Percentiles rank a stretch among this genome's conserved stretches.
These are phyloP conservation scores for Penicillium hordei DNA, from an alignment of 2,329 filamentous ascomycete species.

Conservation along the genomic window DNA sequence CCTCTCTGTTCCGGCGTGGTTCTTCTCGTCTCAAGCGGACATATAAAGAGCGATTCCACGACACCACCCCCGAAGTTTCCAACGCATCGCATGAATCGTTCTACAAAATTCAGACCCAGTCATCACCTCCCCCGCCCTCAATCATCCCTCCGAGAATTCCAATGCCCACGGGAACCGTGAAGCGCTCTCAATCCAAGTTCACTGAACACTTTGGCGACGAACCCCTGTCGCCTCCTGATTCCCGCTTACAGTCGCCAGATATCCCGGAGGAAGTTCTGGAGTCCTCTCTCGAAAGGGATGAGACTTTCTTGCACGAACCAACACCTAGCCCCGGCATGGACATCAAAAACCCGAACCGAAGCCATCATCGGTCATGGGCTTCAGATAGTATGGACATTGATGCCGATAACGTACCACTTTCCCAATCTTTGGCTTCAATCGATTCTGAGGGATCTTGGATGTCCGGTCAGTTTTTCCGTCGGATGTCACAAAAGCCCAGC, in stretches of 20 bases:
- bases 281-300: constrained; percentile 22
- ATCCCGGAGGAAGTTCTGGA: constrained; percentile 42
- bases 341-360: constrained; percentile 30
- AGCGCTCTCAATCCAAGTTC: constrained; percentile 86
- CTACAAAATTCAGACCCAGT: constrained; percentile 54
- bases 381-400: constrained; percentile 52
- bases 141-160: constrained; percentile 43
- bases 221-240: constrained; percentile 80
- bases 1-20: constrained; percentile 72
- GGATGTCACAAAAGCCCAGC: constrained; percentile 45
- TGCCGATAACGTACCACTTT: constrained; percentile 53
- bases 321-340: constrained; percentile 30
- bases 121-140: constrained; percentile 41
- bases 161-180: constrained; percentile 60
- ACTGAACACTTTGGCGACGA: constrained; percentile 87
- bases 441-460: constrained; percentile 97
- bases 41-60: constrained; percentile 51
- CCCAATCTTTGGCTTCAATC: constrained; percentile 87
- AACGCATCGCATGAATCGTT: constrained; percentile 91
- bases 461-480: constrained; percentile 66
- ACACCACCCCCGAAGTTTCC: constrained; percentile 73
- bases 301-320: constrained; percentile 26
- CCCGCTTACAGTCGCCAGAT: constrained; percentile 75
- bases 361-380: constrained; percentile 38
- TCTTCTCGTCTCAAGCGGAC: constrained; percentile 56